A percentile compares a stretch with the other conserved stretches of the same genome.
Evolutionary conservation across 345 rosid species (phyloP).

Genomic region (Brassica cretica): DNA sequence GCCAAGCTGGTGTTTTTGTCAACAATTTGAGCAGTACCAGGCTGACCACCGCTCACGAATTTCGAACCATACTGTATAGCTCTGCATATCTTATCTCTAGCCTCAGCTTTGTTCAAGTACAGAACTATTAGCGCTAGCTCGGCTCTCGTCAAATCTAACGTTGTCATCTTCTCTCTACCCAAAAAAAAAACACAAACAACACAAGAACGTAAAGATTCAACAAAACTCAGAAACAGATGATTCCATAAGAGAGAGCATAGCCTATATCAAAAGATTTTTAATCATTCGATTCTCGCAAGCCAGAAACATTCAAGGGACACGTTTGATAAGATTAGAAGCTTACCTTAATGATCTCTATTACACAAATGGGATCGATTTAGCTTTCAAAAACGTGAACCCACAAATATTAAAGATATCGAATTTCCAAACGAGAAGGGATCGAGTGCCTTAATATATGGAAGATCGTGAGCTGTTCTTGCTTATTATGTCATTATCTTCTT

Average conservation of each 20-base stretch:
- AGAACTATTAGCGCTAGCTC: constrained; percentile 85
- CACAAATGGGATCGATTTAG: constrained; percentile 8
- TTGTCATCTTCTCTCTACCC: constrained; percentile 58
- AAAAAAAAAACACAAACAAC: constrained; percentile 10
- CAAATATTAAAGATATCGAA: not conserved
- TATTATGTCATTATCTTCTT: not conserved
- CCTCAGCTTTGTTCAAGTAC: constrained; percentile 95
- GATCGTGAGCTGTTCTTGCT: constrained; percentile 17
- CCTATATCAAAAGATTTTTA: not conserved
- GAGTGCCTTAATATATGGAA: constrained; percentile 26
- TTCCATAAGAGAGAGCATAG: not conserved
- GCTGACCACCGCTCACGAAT: constrained; percentile 82
- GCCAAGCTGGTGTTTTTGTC: constrained; percentile 98
- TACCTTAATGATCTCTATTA: constrained; percentile 24
- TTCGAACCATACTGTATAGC: constrained; percentile 98
- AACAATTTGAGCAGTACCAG: constrained; percentile 93
- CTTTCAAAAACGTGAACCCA: constrained; percentile 6
- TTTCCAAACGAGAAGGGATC: not conserved
- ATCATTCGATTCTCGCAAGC: not conserved
- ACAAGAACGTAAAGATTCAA: constrained; percentile 14
- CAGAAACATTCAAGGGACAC: not conserved
- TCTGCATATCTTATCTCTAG: constrained; percentile 99
- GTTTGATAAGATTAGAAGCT: not conserved
- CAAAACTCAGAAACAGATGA: constrained; percentile 16
- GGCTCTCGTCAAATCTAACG: constrained; percentile 79